These are phyloP conservation scores for Eucalyptus tenuipes DNA, from an alignment of 345 rosid genomes.

Conservation along the genomic window DNA sequence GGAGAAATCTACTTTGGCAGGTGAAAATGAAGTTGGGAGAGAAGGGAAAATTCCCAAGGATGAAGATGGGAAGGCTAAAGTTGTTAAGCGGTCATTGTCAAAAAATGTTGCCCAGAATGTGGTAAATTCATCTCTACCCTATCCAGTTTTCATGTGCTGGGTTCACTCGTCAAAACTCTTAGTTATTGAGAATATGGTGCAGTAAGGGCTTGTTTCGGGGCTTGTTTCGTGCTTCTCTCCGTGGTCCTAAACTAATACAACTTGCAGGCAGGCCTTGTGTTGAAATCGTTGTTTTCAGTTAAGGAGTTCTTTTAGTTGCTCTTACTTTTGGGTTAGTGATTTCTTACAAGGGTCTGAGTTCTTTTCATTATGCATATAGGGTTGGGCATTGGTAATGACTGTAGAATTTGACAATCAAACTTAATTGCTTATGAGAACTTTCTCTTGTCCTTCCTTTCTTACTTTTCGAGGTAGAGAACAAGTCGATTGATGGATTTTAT, in stretches of 20 bases:
- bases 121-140: conserved; percentile 10
- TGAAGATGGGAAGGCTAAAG: background rate
- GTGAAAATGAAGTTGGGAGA: background rate
- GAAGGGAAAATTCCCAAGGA: background rate
- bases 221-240: background rate
- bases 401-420: background rate
- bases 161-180: background rate
- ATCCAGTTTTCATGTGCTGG: background rate
- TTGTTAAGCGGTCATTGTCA: background rate
- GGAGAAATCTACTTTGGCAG: background rate
- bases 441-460: background rate
- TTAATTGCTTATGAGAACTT: background rate
- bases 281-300: background rate
- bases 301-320: background rate
- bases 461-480: background rate
- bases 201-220: background rate
- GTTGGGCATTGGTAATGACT: background rate
- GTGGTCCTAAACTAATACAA: background rate
- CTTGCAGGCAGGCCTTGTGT: background rate
- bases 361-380: background rate
- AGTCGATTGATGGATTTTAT: background rate
- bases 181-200: background rate
- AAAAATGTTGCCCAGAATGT: background rate
- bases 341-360: background rate
- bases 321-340: background rate